Evolutionary conservation across 139 green algal genomes (phyloP), one percentile per base, ranked within the genome.

Genomic region (Pedinophyceae sp.): DNA sequence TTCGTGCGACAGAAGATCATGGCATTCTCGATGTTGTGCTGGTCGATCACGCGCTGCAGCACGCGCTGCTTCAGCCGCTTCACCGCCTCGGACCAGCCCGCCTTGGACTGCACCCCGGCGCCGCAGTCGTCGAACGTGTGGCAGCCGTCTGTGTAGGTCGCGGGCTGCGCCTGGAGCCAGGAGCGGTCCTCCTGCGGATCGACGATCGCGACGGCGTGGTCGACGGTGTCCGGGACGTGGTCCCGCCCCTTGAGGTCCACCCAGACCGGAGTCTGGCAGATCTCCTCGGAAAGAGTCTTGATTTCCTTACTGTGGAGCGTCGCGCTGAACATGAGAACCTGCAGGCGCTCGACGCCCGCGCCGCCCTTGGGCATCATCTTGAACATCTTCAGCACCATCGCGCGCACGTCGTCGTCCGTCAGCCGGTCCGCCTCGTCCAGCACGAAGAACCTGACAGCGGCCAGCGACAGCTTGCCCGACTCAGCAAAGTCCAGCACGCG

Each of bases 401-500:
- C 73, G 29, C 58, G 57, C 54, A 78, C 80, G 55, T 82, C 78
- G 0, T 69, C 70, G 59, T 82, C 65, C 30, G 87, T 54, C 24
- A 93, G 68, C 28, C 81, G 65, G 64, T 93, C 83, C 30, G 83
- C 81, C 61, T 93, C 83, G 47, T 93, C 83, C 52, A 93, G 61
- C 23, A 93, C 74, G 57, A 87, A 88, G 64, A 87, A 88, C 19
- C 75, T 66, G 49, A 82, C 52, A 3, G 40, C 28, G 52, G 74
- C 62, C 30, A 83, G 43, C 10, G 58, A 25, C 45, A 93, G 67
- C 63, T 87, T 81, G 38, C 79, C 79, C 4, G 25, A 63, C 45
- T 88, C 69, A 0, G 85, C 67, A 39, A 86, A 75, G 41, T 91
- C 80, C 15, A 79, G 65, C 2, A 93, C 52, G 2, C 76, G 62